phyloP scores from a whole-genome alignment of 768 basidiomycete species.

The Lentinula raphanica region DNA sequence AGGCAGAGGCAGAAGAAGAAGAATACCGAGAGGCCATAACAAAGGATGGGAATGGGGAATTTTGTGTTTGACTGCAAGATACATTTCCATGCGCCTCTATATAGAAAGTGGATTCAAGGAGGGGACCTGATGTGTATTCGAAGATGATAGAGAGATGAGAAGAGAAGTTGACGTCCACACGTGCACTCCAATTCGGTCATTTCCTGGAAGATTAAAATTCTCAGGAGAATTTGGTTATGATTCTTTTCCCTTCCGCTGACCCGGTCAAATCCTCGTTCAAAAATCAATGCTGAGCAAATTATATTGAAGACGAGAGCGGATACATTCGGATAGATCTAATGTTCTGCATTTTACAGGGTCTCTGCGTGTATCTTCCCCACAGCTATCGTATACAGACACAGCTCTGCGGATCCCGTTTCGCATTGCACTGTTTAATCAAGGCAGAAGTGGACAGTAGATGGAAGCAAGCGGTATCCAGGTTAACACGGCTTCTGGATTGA shows the following conservation, averaged over 20 bases:
- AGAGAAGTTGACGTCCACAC: neutral
- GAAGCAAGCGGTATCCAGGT: neutral
- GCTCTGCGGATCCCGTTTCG: constrained; percentile 2
- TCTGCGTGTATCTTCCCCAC: neutral
- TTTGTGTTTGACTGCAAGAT: neutral
- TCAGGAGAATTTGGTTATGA: neutral
- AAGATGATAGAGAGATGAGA: constrained; percentile 4
- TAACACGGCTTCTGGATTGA: neutral
- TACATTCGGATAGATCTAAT: neutral
- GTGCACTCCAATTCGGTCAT: constrained; percentile 6
- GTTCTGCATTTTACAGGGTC: neutral
- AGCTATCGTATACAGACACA: neutral
- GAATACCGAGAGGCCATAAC: neutral
- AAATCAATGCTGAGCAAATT: neutral
- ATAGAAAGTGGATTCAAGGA: neutral
- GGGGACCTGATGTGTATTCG: neutral
- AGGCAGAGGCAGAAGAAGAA: neutral
- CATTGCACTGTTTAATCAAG: neutral
- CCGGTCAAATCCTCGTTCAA: constrained; percentile 1
- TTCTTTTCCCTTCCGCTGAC: constrained; percentile 3
- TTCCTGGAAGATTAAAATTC: constrained; percentile 3
- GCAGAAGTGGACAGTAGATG: too few relatives aligned
- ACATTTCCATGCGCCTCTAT: neutral
- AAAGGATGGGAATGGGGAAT: neutral
- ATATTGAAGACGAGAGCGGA: neutral